Conservation (phyloP, 2,329 filamentous ascomycete genomes). For the Arthroderma sp. region DNA sequence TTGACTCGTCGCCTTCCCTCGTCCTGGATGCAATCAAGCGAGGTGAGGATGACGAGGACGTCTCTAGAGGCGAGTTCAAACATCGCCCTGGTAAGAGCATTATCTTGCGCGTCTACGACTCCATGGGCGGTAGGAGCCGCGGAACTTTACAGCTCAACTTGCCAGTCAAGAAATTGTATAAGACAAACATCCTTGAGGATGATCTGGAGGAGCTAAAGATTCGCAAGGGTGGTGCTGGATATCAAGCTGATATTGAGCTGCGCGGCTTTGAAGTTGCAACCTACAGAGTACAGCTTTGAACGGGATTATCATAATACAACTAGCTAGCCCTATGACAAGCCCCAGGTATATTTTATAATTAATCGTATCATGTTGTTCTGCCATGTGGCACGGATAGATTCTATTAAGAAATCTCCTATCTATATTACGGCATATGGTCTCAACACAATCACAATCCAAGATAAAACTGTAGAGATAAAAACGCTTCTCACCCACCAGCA, state of each 20-base stretch:
- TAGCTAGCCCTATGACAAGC: too few species aligned
- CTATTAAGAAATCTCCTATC: too few species aligned
- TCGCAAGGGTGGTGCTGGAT: conserved; percentile 20
- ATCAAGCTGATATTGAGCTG: conserved; percentile 49
- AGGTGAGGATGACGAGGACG: conserved; percentile 73
- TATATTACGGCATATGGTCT: too few species aligned
- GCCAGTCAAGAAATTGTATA: conserved; percentile 62
- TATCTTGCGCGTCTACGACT: conserved; percentile 77
- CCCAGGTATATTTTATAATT: too few species aligned
- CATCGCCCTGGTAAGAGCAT: conserved; percentile 62
- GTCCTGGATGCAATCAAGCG: conserved; percentile 85
- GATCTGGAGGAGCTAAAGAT: conserved; percentile 55
- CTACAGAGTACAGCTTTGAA: conserved; percentile 49
- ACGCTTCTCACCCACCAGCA: too few species aligned
- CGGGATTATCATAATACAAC: neutral
- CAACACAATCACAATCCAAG: too few species aligned
- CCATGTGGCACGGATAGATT: too few species aligned
- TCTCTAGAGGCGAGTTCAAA: conserved; percentile 44
- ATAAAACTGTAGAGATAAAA: too few species aligned
- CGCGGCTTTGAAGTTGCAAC: conserved; percentile 78
- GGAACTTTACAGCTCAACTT: conserved; percentile 57
- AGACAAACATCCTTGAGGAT: conserved; percentile 81
- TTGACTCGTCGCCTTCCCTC: conserved; percentile 50
- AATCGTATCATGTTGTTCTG: too few species aligned
- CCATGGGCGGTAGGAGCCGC: conserved; percentile 65